Conservation (phyloP, 192 early-diverging fungal genomes). For the Entophlyctis helioformis region DNA sequence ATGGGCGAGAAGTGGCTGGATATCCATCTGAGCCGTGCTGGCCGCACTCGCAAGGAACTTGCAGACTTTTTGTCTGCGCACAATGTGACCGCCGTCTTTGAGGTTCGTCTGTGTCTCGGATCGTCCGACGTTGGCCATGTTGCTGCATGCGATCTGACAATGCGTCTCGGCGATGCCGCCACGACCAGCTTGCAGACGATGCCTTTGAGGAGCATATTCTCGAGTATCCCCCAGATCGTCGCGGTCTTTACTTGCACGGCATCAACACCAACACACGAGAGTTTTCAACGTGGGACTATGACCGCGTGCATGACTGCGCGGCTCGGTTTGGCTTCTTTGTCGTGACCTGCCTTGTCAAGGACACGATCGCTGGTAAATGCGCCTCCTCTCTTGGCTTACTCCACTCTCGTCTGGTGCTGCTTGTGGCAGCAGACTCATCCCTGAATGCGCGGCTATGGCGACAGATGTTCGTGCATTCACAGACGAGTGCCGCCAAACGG, state of each 20-base stretch:
- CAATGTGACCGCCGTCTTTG: slow-evolving; percentile 74
- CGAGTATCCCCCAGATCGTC: slow-evolving; percentile 60
- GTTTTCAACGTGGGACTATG: slow-evolving; percentile 60
- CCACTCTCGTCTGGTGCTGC: no score
- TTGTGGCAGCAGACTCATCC: no score
- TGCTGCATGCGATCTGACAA: slow-evolving; percentile 2
- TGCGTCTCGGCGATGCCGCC: background rate
- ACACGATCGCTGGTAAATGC: slow-evolving; percentile 32
- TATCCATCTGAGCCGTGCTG: slow-evolving; percentile 42
- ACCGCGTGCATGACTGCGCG: slow-evolving; percentile 49
- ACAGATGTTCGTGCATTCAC: slow-evolving; percentile 57
- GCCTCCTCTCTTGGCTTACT: no score
- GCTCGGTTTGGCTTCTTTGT: slow-evolving; percentile 59
- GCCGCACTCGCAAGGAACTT: slow-evolving; percentile 53
- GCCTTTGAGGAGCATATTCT: slow-evolving; percentile 92
- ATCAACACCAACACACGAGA: slow-evolving; percentile 67
- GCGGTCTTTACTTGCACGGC: slow-evolving; percentile 87
- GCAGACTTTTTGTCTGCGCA: slow-evolving; percentile 56
- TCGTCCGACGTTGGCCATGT: background rate
- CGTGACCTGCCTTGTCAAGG: slow-evolving; percentile 39
- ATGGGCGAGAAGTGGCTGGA: slow-evolving; percentile 64
- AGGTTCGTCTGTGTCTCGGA: slow-evolving; percentile 27
- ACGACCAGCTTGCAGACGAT: slow-evolving; percentile 77
- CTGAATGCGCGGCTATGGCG: no score
- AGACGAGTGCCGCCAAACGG: slow-evolving; percentile 47